Evolutionary conservation across 805 yeast species (phyloP), one percentile per base, ranked within the genome.

Genomic region (Hagleromyces aurorensis): DNA sequence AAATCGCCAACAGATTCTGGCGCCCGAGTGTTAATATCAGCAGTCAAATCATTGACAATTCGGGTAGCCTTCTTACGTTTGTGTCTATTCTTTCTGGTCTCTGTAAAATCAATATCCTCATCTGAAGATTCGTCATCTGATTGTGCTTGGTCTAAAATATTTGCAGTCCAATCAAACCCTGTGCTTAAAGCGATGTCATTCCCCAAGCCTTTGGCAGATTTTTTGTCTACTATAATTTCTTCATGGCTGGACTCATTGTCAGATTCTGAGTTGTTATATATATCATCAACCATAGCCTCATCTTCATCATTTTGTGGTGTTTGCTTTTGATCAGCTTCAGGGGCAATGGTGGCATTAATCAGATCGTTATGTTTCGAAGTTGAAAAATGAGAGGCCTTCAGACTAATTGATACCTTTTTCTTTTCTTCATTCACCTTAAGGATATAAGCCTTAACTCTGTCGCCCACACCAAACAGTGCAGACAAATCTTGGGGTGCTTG

Each of bases 161-260:
- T 77, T 3, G 94, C 94, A 25, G 94, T 79, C 98, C 98, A 91
- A 57, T 91, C 96, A 47, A 91, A 91, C 3, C 93, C 93, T 5
- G 62, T 45, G 45, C 75, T 77, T 21, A 93, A 78, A 12, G 86
- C 75, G n/a, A n/a, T n/a, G n/a, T n/a, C n/a, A n/a, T n/a, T n/a
- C n/a, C n/a, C n/a, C 34, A 91, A 67, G 6, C 94, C 94, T 21
- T 57, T 62, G 14, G 62, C 33, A 1, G 60, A 31, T 13, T 50
- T 52, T 13, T 36, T 34, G 19, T 44, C 54, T 5, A 41, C 64
- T n/a, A 37, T 61, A 3, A 48, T 59, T n/a, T 45, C 52, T 13
- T 52, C 60, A 10, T 41, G 49, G 5, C 47, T 59, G 19, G 30
- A 29, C 12, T 50, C 66, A 16, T 43, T 61, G 15, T 55, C 63